Base-by-base conservation (phyloP, 163 green algal genomes). In the Coccomyxa subellipsoidea region DNA sequence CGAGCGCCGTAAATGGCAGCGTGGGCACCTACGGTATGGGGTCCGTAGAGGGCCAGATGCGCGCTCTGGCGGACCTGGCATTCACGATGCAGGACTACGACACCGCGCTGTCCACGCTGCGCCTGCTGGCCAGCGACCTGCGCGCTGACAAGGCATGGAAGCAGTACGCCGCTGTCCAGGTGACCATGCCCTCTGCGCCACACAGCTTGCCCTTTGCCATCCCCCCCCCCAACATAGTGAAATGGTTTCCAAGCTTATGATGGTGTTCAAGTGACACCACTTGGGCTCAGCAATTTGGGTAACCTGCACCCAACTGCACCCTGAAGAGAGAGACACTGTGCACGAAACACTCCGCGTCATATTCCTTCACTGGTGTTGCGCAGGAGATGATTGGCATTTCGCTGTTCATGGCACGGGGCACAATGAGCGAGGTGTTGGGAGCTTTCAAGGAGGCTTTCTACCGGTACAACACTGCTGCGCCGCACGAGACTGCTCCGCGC, bases 11-110 rank as follows among this genome's bases (percentile, higher is more conserved):
- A 6, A 79, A 31, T n/a, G 31, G 31, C 53, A 72, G 76, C 54
- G 77, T 23, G 54, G 8, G 59, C 73, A 78, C 84, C 0, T 94
- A 93, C 78, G 53, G 83, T 0, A 84, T 79, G 53, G 83, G 88
- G 80, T 90, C 79, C 38, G 84, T 94, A 15, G 95, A 98, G 91
- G 83, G 79, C 29, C 91, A 96, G 83, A 94, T 99, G 85, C 90
- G 96, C 31, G 81, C 92, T 47, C 88, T 98, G 80, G 91, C 86
- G 38, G 96, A 99, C 87, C 86, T 97, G 38, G 88, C 94, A 0
- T 96, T 96, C 85, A 85, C 97, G 80, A 84, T 98, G 81, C 59
- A 88, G 77, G 93, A 97, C 81, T 93, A 90, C 69, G 88, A 97
- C 29, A 91, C 90, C 4, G 92, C 93, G 2, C 12, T 87, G 40